Evolutionary conservation across 495 filamentous ascomycete genomes (phyloP).

Genomic region (Xylaria bambusicola): DNA sequence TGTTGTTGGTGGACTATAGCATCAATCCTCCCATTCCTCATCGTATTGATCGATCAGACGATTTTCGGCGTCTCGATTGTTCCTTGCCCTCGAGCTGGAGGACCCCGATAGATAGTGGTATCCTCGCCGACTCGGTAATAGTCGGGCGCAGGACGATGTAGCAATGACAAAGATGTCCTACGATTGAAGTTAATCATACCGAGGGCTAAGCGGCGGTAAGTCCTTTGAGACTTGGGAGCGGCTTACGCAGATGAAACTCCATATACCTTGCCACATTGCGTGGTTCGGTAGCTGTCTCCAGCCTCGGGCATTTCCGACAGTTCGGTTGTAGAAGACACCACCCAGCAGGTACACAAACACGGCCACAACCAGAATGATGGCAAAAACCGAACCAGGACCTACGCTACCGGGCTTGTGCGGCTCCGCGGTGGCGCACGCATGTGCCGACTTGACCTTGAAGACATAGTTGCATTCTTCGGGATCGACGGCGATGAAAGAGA

Average conservation of each 20-base stretch:
- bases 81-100: slow-evolving; percentile 46
- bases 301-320: slow-evolving; percentile 90
- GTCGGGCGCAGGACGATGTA: slow-evolving; percentile 71
- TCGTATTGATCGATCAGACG: slow-evolving; percentile 93
- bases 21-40: slow-evolving; percentile 77
- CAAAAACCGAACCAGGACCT: slow-evolving; percentile 86
- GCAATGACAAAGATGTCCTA: slow-evolving; percentile 83
- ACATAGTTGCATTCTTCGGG: slow-evolving; percentile 92
- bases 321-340: slow-evolving; percentile 92
- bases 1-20: background rate
- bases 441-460: slow-evolving; percentile 87
- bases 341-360: slow-evolving; percentile 87
- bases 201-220: slow-evolving; percentile 20
- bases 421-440: slow-evolving; percentile 71
- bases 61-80: slow-evolving; percentile 78
- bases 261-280: slow-evolving; percentile 85
- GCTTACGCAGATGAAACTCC: slow-evolving; percentile 80
- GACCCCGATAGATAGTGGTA: slow-evolving; percentile 60
- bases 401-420: slow-evolving; percentile 66
- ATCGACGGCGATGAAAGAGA: slow-evolving; percentile 81
- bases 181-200: slow-evolving; percentile 23
- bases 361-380: slow-evolving; percentile 83
- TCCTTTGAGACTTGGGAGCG: slow-evolving; percentile 11
- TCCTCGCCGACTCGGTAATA: slow-evolving; percentile 63
- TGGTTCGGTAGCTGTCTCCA: slow-evolving; percentile 97